Base-by-base conservation (phyloP, 2,329 filamentous ascomycete species). In the Aspergillus sp. region DNA sequence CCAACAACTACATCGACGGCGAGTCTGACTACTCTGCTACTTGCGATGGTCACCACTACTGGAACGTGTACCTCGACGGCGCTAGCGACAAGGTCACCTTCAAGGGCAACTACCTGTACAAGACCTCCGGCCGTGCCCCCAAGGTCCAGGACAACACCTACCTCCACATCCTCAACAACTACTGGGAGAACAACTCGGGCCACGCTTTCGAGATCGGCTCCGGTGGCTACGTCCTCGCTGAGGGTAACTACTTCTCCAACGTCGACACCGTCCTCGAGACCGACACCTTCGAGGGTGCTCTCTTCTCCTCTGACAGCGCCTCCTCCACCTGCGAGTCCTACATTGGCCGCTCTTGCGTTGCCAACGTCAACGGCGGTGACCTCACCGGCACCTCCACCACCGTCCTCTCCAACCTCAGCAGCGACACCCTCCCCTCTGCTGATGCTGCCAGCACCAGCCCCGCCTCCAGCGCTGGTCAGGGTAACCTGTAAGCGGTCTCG, bases 61-160 rank as follows among this genome's bases (percentile, higher is more conserved):
- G 85, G 84, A 80, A 75, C 36, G 71, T 86, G 63, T 85, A 85
- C 76, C 78, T 87, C 52, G 81, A 79, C 42, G 85, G 86, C n/a
- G 78, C 79, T 59, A 79, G 74, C 70, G 85, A 88, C 69, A 68
- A 82, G 62, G 77, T 87, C 68, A 87, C 85, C 63, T 68, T 87
- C 70, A 83, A 85, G 77, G 78, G 79, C 65, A 87, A 87, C 80
- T 86, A 86, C 76, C 77, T 87, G 69, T 82, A 86, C 79, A 78
- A 85, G 73, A 82, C 81, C 52, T 82, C 79, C 11, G 85, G 85
- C 59, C 84, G 85, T 56, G 76, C 77, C 11, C 85, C 84, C 66
- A 86, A 87, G 77, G 77, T 87, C 21, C 77, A 73, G 58, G 79
- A 78, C 19, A 83, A 83, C 71, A 84, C 84, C 57, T 79, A 86